Evolutionary conservation across 495 filamentous ascomycete genomes (phyloP).

Genomic region (Pyronema omphalodes): DNA sequence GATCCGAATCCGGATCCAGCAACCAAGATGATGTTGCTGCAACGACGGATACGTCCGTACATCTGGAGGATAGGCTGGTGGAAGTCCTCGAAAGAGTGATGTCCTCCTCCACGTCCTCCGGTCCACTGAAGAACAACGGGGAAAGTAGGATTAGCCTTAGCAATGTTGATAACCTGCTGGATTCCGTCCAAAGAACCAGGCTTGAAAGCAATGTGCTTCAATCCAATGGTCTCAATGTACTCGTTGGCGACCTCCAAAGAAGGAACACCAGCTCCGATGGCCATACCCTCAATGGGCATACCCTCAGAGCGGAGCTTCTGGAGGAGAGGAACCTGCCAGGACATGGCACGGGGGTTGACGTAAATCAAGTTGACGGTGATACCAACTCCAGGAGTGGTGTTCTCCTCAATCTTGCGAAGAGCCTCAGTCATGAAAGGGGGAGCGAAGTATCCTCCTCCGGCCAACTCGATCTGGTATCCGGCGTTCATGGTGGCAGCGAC

Average conservation of each 20-base stretch:
- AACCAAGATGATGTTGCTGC: constrained; percentile 69
- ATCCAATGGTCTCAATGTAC: constrained; percentile 81
- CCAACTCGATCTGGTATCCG: constrained; percentile 84
- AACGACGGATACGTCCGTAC: constrained; percentile 68
- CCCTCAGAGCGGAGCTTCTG: constrained; percentile 69
- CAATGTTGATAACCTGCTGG: constrained; percentile 78
- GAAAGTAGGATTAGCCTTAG: constrained; percentile 75
- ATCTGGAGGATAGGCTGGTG: constrained; percentile 82
- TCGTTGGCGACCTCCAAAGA: constrained; percentile 87
- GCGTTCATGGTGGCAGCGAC: constrained; percentile 91
- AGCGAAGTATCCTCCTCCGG: constrained; percentile 82
- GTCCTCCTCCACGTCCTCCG: constrained; percentile 79
- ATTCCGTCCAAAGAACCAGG: constrained; percentile 81
- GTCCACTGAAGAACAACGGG: constrained; percentile 90
- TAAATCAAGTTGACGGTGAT: constrained; percentile 94
- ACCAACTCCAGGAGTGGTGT: constrained; percentile 74
- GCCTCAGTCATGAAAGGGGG: constrained; percentile 78
- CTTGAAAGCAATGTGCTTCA: constrained; percentile 93
- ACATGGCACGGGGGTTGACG: constrained; percentile 89
- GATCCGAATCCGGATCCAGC: constrained; percentile 88
- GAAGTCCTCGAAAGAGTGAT: constrained; percentile 92
- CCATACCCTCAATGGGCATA: constrained; percentile 82
- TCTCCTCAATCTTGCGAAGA: constrained; percentile 71
- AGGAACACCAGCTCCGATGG: constrained; percentile 84
- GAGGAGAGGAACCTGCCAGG: constrained; percentile 89